These are phyloP conservation scores for Trichosanthes truncata DNA, from an alignment of 306 rosid species.

Conservation along the genomic window DNA sequence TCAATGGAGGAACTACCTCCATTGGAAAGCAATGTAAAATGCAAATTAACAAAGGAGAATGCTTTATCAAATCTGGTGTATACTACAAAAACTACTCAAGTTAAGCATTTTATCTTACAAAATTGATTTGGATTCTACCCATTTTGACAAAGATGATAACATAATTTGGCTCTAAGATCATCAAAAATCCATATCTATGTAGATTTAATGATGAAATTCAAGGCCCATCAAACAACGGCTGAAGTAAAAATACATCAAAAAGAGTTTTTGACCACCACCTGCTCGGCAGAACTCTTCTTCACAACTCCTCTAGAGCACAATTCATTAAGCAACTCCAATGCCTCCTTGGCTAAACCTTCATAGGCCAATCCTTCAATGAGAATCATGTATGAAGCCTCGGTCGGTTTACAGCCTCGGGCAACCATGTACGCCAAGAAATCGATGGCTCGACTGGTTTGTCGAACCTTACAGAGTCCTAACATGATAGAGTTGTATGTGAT, in stretches of 20 bases:
- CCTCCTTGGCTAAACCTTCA: conserved; percentile 84
- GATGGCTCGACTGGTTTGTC: conserved; percentile 63
- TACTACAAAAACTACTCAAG: neutral
- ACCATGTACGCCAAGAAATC: conserved; percentile 74
- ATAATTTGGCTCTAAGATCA: neutral
- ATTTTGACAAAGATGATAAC: neutral
- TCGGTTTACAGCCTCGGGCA: conserved; percentile 65
- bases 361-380: conserved; percentile 84
- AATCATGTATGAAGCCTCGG: conserved; percentile 80
- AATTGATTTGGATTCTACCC: conserved; percentile 2
- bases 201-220: neutral
- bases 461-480: conserved; percentile 75
- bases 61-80: neutral
- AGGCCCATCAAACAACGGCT: neutral
- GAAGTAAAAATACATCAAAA: neutral
- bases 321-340: conserved; percentile 59
- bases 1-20: neutral
- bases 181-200: neutral
- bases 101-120: neutral
- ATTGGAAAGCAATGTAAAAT: neutral
- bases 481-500: conserved; percentile 67
- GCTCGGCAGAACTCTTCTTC: conserved; percentile 70
- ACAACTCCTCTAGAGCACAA: conserved; percentile 61
- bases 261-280: conserved; percentile 47
- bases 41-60: neutral